phyloP scores from a whole-genome alignment of 1,284 basidiomycete genomes.

The Melanopsichium pennsylvanicum region DNA sequence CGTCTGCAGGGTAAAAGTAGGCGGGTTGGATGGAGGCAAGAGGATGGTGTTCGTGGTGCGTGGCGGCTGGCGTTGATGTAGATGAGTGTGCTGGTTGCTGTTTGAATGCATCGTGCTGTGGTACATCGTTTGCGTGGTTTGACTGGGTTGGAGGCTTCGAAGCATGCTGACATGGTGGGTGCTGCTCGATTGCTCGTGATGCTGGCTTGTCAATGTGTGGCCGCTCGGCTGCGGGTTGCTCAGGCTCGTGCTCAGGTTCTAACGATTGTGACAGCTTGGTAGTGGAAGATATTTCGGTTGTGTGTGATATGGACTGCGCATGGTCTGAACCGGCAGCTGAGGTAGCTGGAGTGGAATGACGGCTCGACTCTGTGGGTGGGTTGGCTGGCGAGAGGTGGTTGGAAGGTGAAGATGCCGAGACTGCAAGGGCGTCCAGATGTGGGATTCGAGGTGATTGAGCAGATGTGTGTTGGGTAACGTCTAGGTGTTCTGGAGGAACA shows the following conservation, averaged over 20 bases:
- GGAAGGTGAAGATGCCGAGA: slow-evolving; percentile 22
- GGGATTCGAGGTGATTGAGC: slow-evolving; percentile 11
- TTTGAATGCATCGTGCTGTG: too few species aligned
- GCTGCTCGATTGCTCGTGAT: too few species aligned
- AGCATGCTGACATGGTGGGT: too few species aligned
- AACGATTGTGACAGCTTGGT: not conserved
- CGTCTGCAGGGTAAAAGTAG: slow-evolving; percentile 58
- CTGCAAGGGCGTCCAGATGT: slow-evolving; percentile 12
- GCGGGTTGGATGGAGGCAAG: slow-evolving; percentile 50
- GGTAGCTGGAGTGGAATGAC: slow-evolving; percentile 44
- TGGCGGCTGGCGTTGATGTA: not conserved
- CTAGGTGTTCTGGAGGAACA: not conserved
- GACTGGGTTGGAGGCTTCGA: too few species aligned
- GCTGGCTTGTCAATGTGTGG: too few species aligned
- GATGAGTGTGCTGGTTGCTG: slow-evolving; percentile 1
- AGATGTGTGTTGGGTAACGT: not conserved
- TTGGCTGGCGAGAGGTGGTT: slow-evolving; percentile 26
- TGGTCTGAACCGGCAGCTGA: slow-evolving; percentile 36
- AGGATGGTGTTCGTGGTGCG: slow-evolving; percentile 14
- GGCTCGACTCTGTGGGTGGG: slow-evolving; percentile 30
- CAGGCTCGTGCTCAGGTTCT: not conserved
- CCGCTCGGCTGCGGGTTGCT: not conserved
- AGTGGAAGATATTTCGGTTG: not conserved
- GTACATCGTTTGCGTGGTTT: too few species aligned
- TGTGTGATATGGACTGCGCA: slow-evolving; percentile 2